Evolutionary conservation across 176 grass and related monocot species (phyloP).

Genomic region (Avena atlantica): DNA sequence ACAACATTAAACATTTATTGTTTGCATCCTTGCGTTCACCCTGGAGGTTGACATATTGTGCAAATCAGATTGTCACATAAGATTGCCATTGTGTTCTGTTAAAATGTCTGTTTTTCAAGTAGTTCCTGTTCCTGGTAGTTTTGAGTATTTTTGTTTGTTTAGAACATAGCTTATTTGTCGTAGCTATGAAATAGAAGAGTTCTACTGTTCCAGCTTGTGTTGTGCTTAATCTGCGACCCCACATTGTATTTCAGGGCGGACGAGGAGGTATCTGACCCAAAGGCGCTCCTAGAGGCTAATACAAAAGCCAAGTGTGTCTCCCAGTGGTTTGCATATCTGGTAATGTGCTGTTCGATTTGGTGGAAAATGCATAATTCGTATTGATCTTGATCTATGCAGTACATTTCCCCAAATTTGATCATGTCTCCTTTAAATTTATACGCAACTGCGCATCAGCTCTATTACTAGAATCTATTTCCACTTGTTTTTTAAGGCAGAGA

Average conservation of each 20-base stretch:
- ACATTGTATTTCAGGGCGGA: slow-evolving; percentile 65
- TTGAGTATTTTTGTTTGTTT: neutral
- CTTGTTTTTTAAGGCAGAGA: neutral
- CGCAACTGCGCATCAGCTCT: neutral
- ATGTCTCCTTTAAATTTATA: slow-evolving; percentile 12
- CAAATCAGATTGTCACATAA: neutral
- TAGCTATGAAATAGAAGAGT: neutral
- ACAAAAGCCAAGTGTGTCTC: slow-evolving; percentile 81
- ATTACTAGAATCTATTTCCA: neutral
- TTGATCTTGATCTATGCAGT: slow-evolving; percentile 10
- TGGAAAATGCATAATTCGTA: neutral
- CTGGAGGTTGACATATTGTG: neutral
- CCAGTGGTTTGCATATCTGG: slow-evolving; percentile 73
- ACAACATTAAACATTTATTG: neutral
- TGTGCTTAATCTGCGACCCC: slow-evolving; percentile 10
- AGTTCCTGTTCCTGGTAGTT: slow-evolving; percentile 11
- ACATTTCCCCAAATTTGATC: neutral
- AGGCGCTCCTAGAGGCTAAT: slow-evolving; percentile 69
- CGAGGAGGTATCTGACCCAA: slow-evolving; percentile 78
- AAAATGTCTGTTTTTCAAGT: slow-evolving; percentile 5
- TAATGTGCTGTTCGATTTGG: slow-evolving; percentile 46
- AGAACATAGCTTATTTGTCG: neutral
- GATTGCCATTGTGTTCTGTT: slow-evolving; percentile 4
- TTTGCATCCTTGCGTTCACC: neutral
- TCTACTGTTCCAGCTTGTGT: neutral